These are phyloP conservation scores for Aspergillus bridgeri DNA, from an alignment of 495 filamentous ascomycete genomes.

Conservation along the genomic window DNA sequence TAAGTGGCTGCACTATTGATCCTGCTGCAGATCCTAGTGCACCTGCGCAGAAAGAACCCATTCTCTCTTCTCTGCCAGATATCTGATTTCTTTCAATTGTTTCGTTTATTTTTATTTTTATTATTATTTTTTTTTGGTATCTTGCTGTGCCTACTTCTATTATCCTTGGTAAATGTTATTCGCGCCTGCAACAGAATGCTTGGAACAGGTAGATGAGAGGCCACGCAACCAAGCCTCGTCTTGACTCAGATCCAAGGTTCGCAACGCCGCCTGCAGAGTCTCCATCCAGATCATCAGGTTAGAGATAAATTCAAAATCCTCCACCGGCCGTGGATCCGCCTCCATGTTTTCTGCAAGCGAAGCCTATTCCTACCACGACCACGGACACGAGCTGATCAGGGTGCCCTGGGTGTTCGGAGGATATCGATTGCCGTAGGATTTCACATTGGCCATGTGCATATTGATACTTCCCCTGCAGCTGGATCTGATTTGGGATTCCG, in stretches of 20 bases:
- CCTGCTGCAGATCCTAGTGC: neutral
- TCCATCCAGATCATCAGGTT: neutral
- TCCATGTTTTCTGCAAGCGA: neutral
- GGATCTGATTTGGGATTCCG: no score
- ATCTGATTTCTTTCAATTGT: neutral
- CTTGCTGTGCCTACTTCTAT: neutral
- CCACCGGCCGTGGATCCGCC: neutral
- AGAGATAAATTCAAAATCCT: conserved; percentile 1
- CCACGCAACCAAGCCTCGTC: neutral
- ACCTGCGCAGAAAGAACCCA: neutral
- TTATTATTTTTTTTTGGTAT: neutral
- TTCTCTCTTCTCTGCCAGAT: neutral
- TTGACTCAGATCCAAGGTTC: neutral
- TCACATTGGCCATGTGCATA: no score
- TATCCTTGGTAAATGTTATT: neutral
- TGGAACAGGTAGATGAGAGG: neutral
- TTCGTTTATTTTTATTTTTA: neutral
- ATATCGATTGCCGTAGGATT: neutral
- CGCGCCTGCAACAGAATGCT: neutral
- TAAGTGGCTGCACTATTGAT: neutral
- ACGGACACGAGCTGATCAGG: neutral
- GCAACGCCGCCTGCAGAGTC: neutral
- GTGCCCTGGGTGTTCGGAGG: neutral
- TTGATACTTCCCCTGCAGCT: no score
- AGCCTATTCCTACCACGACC: neutral